A percentile compares a stretch with the other conserved stretches of the same genome.
phyloP scores from a whole-genome alignment of 352 stramenopile genomes.

The Globisporangium orthogonon region DNA sequence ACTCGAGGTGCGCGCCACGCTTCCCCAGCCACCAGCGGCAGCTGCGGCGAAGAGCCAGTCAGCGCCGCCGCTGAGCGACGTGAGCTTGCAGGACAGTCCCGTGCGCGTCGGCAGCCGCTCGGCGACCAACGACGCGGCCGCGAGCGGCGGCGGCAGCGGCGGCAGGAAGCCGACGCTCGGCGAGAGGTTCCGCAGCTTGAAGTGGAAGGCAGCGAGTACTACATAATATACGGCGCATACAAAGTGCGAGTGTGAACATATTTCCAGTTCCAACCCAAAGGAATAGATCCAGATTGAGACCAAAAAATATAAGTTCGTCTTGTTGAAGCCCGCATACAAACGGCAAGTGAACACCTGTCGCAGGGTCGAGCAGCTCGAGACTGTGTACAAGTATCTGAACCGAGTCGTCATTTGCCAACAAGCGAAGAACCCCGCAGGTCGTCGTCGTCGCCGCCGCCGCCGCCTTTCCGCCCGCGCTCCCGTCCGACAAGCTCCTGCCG shows the following conservation, averaged over 20 bases:
- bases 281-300: neutral
- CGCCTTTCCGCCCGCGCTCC: no score
- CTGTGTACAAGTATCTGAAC: neutral
- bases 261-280: no score
- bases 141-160: neutral
- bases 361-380: no score
- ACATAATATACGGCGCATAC: neutral
- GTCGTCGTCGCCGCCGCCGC: no score
- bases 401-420: neutral
- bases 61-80: slow-evolving; percentile 7
- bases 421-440: neutral
- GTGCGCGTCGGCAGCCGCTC: slow-evolving; percentile 12
- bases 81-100: slow-evolving; percentile 14
- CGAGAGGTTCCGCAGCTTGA: slow-evolving; percentile 26
- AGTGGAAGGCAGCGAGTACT: slow-evolving; percentile 11
- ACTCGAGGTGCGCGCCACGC: slow-evolving; percentile 11
- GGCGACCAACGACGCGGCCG: slow-evolving; percentile 6
- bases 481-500: neutral
- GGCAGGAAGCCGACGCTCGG: slow-evolving; percentile 24
- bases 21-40: neutral
- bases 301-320: neutral
- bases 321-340: neutral
- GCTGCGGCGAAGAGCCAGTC: neutral
- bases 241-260: neutral
- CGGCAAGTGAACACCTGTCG: neutral